A percentile compares a stretch with the other conserved stretches of the same genome.
These are phyloP conservation scores for Tylopilus rubrobrunneus DNA, from an alignment of 768 basidiomycete species.

Conservation along the genomic window DNA sequence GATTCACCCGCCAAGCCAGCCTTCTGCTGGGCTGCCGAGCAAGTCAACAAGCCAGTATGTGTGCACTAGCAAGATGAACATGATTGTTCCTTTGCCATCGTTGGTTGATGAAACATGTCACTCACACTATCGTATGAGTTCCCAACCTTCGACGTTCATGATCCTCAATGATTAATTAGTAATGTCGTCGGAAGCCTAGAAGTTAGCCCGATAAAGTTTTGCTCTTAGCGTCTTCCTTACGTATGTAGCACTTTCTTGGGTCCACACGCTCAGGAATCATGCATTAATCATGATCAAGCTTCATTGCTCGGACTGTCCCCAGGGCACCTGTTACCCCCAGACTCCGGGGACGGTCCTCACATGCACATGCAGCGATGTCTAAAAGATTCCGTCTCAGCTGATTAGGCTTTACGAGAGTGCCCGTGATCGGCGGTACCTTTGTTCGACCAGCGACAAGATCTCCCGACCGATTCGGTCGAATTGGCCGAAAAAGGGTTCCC, in stretches of 20 bases:
- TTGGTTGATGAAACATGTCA: neutral
- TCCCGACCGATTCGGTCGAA: conserved; percentile 18
- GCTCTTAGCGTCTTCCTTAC: neutral
- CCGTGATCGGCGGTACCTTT: conserved; percentile 24
- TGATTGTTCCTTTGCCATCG: neutral
- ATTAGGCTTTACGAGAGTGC: conserved; percentile 3
- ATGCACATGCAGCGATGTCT: too few relatives aligned
- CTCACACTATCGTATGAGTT: neutral
- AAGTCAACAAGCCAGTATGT: too few relatives aligned
- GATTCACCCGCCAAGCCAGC: neutral
- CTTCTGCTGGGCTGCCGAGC: too few relatives aligned
- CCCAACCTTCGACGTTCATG: neutral
- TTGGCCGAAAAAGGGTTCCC: neutral
- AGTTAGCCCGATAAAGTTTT: neutral
- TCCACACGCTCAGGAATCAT: too few relatives aligned
- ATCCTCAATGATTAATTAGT: neutral
- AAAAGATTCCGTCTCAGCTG: too few relatives aligned
- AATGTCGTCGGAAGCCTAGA: too few relatives aligned
- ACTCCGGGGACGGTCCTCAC: too few relatives aligned
- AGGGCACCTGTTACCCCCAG: too few relatives aligned
- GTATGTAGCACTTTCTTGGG: too few relatives aligned
- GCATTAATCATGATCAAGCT: too few relatives aligned
- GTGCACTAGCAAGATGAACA: too few relatives aligned
- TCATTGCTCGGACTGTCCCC: too few relatives aligned
- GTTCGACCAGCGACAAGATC: conserved; percentile 3